These are phyloP conservation scores for Piper betle DNA, from an alignment of 164 flowering plant species.

Conservation along the genomic window DNA sequence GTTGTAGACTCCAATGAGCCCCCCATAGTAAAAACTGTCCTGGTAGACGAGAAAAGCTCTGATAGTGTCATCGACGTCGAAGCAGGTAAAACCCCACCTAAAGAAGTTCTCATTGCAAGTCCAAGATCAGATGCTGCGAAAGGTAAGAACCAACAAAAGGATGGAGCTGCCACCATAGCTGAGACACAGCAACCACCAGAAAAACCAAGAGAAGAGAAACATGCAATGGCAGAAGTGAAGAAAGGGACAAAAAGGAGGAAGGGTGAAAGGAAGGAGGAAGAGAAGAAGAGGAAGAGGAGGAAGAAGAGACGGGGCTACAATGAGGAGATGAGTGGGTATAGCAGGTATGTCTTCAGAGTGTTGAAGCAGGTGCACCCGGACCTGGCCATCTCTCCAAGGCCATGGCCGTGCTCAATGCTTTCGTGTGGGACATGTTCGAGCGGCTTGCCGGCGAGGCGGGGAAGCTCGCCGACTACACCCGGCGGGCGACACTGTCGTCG, in stretches of 20 bases:
- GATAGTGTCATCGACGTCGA: not conserved
- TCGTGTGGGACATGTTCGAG: slow-evolving; percentile 79
- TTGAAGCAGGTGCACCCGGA: slow-evolving; percentile 81
- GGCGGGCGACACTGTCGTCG: slow-evolving; percentile 40
- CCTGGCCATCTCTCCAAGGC: slow-evolving; percentile 48
- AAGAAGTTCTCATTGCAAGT: too few relatives aligned
- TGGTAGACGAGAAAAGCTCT: not conserved
- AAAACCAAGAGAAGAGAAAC: not conserved
- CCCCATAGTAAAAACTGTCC: not conserved
- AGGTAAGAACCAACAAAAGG: not conserved
- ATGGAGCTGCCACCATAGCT: not conserved
- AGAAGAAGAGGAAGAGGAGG: slow-evolving; percentile 1
- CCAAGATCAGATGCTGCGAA: not conserved
- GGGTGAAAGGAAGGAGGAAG: not conserved
- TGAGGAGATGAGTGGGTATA: slow-evolving; percentile 15
- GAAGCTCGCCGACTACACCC: slow-evolving; percentile 24
- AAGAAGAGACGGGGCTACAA: not conserved
- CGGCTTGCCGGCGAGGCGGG: slow-evolving; percentile 56
- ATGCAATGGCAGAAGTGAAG: not conserved
- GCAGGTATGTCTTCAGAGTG: slow-evolving; percentile 52
- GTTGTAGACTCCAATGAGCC: not conserved
- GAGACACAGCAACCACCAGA: not conserved
- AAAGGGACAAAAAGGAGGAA: not conserved
- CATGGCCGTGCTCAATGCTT: slow-evolving; percentile 48
- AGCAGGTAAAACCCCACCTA: too few relatives aligned